Evolutionary conservation across 2,329 filamentous ascomycete genomes (phyloP).

Genomic region (Westerdykella ornata): DNA sequence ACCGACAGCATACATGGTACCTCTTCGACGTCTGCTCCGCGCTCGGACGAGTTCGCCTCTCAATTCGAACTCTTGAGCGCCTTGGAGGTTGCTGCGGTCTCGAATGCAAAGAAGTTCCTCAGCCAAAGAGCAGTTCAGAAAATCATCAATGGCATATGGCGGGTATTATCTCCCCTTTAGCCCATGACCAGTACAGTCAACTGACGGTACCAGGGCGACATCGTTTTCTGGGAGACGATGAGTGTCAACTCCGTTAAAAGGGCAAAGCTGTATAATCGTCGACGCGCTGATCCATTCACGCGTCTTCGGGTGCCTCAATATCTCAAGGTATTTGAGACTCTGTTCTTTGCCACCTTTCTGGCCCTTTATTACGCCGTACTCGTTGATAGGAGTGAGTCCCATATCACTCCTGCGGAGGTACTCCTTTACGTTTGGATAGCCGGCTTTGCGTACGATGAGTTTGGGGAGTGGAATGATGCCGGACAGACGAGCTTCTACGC

Average conservation of each 20-base stretch:
- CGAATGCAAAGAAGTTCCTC: constrained; percentile 76
- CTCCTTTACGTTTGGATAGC: constrained; percentile 79
- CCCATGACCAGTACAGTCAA: not conserved
- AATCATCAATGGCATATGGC: constrained; percentile 76
- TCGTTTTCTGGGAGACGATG: constrained; percentile 80
- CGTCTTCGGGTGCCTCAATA: constrained; percentile 74
- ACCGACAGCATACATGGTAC: constrained; percentile 15
- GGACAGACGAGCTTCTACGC: constrained; percentile 63
- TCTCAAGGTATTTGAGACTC: constrained; percentile 73
- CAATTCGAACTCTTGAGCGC: constrained; percentile 76
- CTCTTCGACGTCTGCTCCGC: constrained; percentile 25
- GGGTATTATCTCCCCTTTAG: constrained; percentile 7
- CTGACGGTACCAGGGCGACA: constrained; percentile 55
- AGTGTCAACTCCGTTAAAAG: constrained; percentile 66
- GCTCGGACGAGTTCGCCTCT: constrained; percentile 57
- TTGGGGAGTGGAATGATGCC: constrained; percentile 66
- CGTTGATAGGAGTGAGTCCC: constrained; percentile 60
- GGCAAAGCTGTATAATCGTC: constrained; percentile 65
- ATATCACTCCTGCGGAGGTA: constrained; percentile 62
- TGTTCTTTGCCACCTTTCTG: constrained; percentile 73
- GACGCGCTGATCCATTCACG: constrained; percentile 22
- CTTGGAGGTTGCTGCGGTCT: constrained; percentile 76
- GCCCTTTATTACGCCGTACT: constrained; percentile 81
- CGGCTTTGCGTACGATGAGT: constrained; percentile 80
- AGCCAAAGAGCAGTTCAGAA: constrained; percentile 74